A percentile compares a stretch with the other conserved stretches of the same genome.
phyloP scores from a whole-genome alignment of 805 yeast species.

The Candida insectalens region DNA sequence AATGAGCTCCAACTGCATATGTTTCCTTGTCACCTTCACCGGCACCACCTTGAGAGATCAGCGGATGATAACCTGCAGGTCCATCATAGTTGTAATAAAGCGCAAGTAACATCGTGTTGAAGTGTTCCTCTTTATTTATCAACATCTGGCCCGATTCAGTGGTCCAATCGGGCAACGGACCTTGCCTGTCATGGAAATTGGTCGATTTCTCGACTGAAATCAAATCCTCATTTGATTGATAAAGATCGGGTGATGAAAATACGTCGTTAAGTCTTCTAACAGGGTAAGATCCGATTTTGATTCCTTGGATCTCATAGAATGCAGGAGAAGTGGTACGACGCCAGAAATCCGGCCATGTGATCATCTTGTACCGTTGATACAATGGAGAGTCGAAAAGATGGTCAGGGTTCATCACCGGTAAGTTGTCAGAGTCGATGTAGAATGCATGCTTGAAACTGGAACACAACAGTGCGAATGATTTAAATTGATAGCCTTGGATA shows the following conservation, averaged over 20 bases:
- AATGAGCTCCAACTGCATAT: slow-evolving; percentile 53
- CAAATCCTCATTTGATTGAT: slow-evolving; percentile 26
- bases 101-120: slow-evolving; percentile 45
- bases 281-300: slow-evolving; percentile 21
- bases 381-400: slow-evolving; percentile 28
- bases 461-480: slow-evolving; percentile 32
- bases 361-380: slow-evolving; percentile 38
- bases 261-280: slow-evolving; percentile 17
- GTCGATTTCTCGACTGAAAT: slow-evolving; percentile 8
- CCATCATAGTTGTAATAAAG: slow-evolving; percentile 61
- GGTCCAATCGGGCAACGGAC: slow-evolving; percentile 56
- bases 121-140: slow-evolving; percentile 47
- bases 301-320: slow-evolving; percentile 31
- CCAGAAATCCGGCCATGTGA: slow-evolving; percentile 77
- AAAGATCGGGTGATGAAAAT: slow-evolving; percentile 15
- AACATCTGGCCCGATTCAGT: slow-evolving; percentile 62
- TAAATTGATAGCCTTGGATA: slow-evolving; percentile 28
- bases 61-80: slow-evolving; percentile 45
- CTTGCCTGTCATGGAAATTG: slow-evolving; percentile 51
- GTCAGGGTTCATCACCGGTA: slow-evolving; percentile 34
- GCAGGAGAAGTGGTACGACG: slow-evolving; percentile 56
- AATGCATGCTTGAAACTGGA: slow-evolving; percentile 37
- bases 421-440: slow-evolving; percentile 37
- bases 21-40: slow-evolving; percentile 80
- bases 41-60: slow-evolving; percentile 48